Evolutionary conservation across 1,284 basidiomycete genomes (phyloP), one percentile per base, ranked within the genome.

Genomic region (Microbotryum lychnidis-dioicae): DNA sequence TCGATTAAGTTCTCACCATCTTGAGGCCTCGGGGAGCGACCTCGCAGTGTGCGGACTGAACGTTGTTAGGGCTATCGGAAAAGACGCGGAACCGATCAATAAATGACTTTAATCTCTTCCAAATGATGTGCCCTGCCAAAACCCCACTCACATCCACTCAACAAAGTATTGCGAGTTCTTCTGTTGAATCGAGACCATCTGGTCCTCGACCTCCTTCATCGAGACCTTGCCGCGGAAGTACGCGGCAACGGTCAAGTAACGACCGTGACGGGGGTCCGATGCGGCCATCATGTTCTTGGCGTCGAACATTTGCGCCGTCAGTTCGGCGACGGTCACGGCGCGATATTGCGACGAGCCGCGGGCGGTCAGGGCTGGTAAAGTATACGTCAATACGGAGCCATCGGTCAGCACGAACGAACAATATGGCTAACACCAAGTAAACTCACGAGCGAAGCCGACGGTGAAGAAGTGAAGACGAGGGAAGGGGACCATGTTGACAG

Each of bases 261-360:
- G 89, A 73, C 93, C 93, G 73, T 94, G 89, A 75, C 90, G 82
- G 58, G 89, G 89, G 79, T 96, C 92, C 33, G 87, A 91, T 29
- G 92, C 91, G 73, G 89, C 90, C 91, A 93, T 93, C 90, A 93
- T 92, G 85, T 96, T 73, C 68, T 73, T 73, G 31, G 72, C 61
- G 60, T 75, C 74, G 58, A 75, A 75, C 74, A 75, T 75, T 64
- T 75, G 74, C 57, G 69, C 69, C 6, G 74, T 75, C 42, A 75
- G 64, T 68, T 75, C 74, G 29, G 74, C 67, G 14, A 75, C 74
- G 27, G 72, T 71, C 14, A 73, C 69, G 31, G 73, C 73, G 45
- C 74, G 72, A 70, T 73, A 75, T 54, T 71, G 70, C 62, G 73
- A 68, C 57, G 64, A 67, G 46, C 73, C 73, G n/a, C 69, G 68